A percentile compares a stretch with the other conserved stretches of the same genome.
These are phyloP conservation scores for Heritiera littoralis DNA, from an alignment of 345 rosid species.

Conservation along the genomic window DNA sequence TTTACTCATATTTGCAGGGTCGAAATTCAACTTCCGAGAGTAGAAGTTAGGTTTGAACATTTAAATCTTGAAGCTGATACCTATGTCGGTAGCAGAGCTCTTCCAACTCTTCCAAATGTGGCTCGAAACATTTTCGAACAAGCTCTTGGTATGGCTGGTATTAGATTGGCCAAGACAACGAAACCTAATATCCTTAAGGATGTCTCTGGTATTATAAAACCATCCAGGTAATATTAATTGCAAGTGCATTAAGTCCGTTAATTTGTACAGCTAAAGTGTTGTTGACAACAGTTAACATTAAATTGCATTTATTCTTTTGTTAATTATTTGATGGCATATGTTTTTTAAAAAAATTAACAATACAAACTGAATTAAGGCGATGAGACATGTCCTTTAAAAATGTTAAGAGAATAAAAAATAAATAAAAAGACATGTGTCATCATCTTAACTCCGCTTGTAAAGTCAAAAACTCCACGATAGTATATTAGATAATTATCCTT, in stretches of 20 bases:
- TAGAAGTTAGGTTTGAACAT: conserved; percentile 72
- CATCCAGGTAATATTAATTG: conserved; percentile 47
- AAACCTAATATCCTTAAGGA: conserved; percentile 75
- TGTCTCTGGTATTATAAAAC: conserved; percentile 68
- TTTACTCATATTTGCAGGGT: conserved; percentile 46
- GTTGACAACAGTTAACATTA: too few species aligned
- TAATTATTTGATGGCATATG: not conserved
- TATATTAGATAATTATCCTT: too few species aligned
- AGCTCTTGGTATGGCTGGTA: conserved; percentile 51
- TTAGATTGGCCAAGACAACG: conserved; percentile 51
- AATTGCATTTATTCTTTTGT: not conserved
- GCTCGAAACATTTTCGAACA: conserved; percentile 69
- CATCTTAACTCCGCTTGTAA: too few species aligned
- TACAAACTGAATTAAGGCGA: too few species aligned
- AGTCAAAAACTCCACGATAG: too few species aligned
- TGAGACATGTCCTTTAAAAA: too few species aligned
- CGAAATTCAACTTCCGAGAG: conserved; percentile 73
- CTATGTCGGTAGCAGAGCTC: conserved; percentile 71
- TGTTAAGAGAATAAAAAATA: too few species aligned
- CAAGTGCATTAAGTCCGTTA: not conserved
- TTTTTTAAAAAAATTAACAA: too few species aligned
- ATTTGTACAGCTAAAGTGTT: too few species aligned
- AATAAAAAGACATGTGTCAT: too few species aligned
- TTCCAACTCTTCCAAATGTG: conserved; percentile 72
- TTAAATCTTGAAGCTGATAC: conserved; percentile 69